These are phyloP conservation scores for Boletus tomentosulus DNA, from an alignment of 768 basidiomycete species.

Conservation along the genomic window DNA sequence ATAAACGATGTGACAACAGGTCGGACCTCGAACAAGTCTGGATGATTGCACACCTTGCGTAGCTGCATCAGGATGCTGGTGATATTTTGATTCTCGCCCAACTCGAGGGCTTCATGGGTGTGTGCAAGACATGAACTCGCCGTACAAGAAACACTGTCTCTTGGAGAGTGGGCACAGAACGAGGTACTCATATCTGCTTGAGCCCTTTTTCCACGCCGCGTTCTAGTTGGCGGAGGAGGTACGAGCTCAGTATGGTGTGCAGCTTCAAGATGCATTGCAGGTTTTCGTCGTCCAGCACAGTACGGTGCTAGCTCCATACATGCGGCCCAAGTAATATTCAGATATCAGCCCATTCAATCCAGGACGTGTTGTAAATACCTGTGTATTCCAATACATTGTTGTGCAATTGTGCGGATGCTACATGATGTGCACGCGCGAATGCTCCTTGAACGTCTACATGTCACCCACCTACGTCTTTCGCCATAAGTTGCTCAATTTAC, in stretches of 20 bases:
- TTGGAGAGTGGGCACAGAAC: slow-evolving; percentile 86
- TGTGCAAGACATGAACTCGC: slow-evolving; percentile 91
- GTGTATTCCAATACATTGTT: too few species aligned
- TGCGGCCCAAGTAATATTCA: too few species aligned
- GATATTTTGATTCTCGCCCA: slow-evolving; percentile 84
- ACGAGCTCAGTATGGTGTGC: slow-evolving; percentile 94
- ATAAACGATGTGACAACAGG: slow-evolving; percentile 76
- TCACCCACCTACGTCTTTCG: slow-evolving; percentile 19
- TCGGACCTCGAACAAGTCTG: slow-evolving; percentile 86
- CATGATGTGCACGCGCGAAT: too few species aligned
- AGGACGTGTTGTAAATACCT: too few species aligned
- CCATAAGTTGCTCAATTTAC: slow-evolving; percentile 54
- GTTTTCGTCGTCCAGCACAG: slow-evolving; percentile 72
- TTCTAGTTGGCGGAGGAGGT: slow-evolving; percentile 92
- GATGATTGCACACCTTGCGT: slow-evolving; percentile 94
- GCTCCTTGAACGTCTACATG: not conserved
- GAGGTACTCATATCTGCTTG: slow-evolving; percentile 85
- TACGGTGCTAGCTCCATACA: too few species aligned
- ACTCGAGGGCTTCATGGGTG: slow-evolving; percentile 75
- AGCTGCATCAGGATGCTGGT: slow-evolving; percentile 98
- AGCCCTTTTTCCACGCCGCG: slow-evolving; percentile 96
- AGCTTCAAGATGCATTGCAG: slow-evolving; percentile 80
- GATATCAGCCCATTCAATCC: too few species aligned
- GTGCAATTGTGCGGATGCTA: too few species aligned
- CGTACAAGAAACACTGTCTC: slow-evolving; percentile 90